Evolutionary conservation across 139 green algal genomes (phyloP).

Genomic region (Trebouxia sp.): DNA sequence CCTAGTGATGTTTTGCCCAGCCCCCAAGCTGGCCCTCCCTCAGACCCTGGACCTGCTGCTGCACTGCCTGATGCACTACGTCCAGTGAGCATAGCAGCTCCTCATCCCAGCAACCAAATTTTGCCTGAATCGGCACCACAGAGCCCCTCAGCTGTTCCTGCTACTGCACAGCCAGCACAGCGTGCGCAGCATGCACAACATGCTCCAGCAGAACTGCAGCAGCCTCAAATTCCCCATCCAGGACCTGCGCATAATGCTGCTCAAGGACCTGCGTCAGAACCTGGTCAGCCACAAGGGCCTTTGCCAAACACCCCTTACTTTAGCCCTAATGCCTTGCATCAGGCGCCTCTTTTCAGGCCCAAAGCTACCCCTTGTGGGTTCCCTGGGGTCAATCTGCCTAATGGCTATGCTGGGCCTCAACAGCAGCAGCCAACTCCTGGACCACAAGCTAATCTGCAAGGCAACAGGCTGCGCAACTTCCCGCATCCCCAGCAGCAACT

Average conservation of each 20-base stretch:
- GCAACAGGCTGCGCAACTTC: neutral
- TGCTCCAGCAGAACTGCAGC: neutral
- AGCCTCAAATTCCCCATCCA: neutral
- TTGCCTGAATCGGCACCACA: neutral
- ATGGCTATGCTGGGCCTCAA: neutral
- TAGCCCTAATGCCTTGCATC: too few relatives aligned
- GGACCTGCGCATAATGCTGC: neutral
- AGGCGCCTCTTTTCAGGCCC: neutral
- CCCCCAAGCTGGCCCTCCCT: neutral
- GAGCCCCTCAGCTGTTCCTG: neutral
- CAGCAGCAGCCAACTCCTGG: neutral
- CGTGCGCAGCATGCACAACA: neutral
- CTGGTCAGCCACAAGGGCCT: neutral
- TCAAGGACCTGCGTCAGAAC: neutral
- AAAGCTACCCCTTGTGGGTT: neutral
- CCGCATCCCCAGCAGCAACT: neutral
- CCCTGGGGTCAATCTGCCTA: neutral
- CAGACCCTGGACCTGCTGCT: too few relatives aligned
- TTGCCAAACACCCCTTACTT: neutral
- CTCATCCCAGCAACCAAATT: neutral
- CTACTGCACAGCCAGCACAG: neutral
- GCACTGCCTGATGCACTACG: neutral
- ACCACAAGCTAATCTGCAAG: neutral
- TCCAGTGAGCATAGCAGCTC: neutral
- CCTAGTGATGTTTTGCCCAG: neutral